Base-by-base conservation (phyloP, 257 asterid species). In the Lavandula angustifolia region DNA sequence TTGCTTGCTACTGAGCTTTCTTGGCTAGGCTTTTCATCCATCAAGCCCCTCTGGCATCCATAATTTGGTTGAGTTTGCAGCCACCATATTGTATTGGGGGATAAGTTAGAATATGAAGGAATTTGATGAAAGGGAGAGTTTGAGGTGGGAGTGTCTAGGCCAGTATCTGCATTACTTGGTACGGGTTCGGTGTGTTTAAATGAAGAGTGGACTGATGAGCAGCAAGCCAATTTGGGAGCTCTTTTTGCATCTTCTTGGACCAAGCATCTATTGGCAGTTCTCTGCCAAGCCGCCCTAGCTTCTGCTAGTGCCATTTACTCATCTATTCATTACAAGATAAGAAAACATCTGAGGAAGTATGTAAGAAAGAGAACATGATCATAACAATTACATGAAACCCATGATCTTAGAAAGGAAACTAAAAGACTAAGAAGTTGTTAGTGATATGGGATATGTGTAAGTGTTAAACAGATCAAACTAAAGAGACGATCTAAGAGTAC, bases 221-320 rank as follows among this genome's bases (percentile, higher is more conserved):
- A 86, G 73, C 84, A 86, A 54, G 97, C 95, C 72, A 92, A 81
- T 71, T 78, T 92, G 1, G 98, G 98, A 74, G 98, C 96, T 73
- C 97, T 71, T 75, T 89, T 86, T 3, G 96, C 96, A 68, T 89
- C 96, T 67, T 89, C 96, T 71, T 89, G 95, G 47, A 86, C 88
- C 69, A 84, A 82, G 66, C 85, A 89, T 64, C 96, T 84, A 55
- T 89, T 86, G 68, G 77, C 95, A 41, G 90, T 85, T 78, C 87
- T 89, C 79, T 89, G 92, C 94, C 94, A 87, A 49, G 86, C 88
- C 7, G 95, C 87, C 83, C 96, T 84, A 46, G 85, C 90, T 76
- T 87, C 96, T 11, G 91, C 89, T 46, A 78, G 70, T 6, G 90
- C 90, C 92, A 86, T 84, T 22, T 52, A 81, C 62, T 76, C 61